These are phyloP conservation scores for Sergeia podlipaevii DNA, from an alignment of 208 protist genomes.

Conservation along the genomic window DNA sequence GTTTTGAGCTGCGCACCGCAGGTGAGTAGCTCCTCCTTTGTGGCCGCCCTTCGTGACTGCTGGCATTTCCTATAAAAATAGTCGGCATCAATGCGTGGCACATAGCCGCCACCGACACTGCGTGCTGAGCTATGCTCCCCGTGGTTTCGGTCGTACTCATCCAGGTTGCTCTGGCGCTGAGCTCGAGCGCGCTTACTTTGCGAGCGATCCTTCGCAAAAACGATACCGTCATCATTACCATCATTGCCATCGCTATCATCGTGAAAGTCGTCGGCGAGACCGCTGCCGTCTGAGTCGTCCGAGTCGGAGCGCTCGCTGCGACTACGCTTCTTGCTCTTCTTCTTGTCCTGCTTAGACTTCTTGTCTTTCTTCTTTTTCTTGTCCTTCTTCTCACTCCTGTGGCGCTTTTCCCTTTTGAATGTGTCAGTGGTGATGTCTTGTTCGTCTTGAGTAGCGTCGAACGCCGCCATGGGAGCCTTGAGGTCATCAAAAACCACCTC, in stretches of 20 bases:
- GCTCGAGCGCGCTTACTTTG: slow-evolving; percentile 16
- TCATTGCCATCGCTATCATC: slow-evolving; percentile 11
- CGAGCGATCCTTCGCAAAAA: slow-evolving; percentile 7
- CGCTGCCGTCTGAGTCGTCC: not conserved
- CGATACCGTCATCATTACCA: not conserved
- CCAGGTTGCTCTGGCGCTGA: slow-evolving; percentile 18
- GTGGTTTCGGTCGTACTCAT: slow-evolving; percentile 25
- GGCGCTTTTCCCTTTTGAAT: not conserved
- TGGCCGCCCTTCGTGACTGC: slow-evolving; percentile 17
- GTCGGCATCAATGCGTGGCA: slow-evolving; percentile 21
- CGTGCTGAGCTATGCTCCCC: not conserved
- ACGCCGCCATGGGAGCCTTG: not conserved
- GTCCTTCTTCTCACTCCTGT: slow-evolving; percentile 16
- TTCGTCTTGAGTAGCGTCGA: not conserved
- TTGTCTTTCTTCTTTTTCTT: slow-evolving; percentile 18
- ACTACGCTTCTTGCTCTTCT: slow-evolving; percentile 15
- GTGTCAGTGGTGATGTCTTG: not conserved
- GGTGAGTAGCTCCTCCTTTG: slow-evolving; percentile 16
- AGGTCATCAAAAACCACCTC: not conserved
- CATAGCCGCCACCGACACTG: not conserved
- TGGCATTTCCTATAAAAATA: slow-evolving; percentile 38
- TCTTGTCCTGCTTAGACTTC: slow-evolving; percentile 4
- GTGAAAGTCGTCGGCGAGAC: slow-evolving; percentile 1
- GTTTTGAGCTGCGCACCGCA: slow-evolving; percentile 14
- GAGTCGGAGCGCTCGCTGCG: slow-evolving; percentile 4